Conservation (phyloP, 495 filamentous ascomycete species). For the Collariella sp. region DNA sequence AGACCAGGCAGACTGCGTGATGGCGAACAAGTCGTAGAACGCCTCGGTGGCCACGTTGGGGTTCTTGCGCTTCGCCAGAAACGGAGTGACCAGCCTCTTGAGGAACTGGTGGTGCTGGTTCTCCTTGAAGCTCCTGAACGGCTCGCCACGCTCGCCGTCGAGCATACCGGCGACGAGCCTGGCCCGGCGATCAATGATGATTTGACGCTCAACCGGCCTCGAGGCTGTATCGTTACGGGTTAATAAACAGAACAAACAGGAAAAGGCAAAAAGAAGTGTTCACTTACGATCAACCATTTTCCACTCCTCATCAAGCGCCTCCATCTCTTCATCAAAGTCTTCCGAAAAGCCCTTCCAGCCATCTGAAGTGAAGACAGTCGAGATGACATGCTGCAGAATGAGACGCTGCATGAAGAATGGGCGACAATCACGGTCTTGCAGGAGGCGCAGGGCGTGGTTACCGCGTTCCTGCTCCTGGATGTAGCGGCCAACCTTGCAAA, state of each 20-base stretch:
- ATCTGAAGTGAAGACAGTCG: slow-evolving; percentile 18
- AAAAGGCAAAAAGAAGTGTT: neutral
- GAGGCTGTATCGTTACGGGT: slow-evolving; percentile 3
- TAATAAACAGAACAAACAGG: neutral
- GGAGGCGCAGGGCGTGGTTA: slow-evolving; percentile 17
- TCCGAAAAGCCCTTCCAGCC: slow-evolving; percentile 20
- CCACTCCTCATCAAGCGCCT: slow-evolving; percentile 9
- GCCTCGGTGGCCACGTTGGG: slow-evolving; percentile 12
- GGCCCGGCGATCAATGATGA: slow-evolving; percentile 19
- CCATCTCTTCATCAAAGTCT: slow-evolving; percentile 13
- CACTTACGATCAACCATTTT: slow-evolving; percentile 7
- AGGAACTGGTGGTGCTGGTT: slow-evolving; percentile 21
- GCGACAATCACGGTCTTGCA: slow-evolving; percentile 20
- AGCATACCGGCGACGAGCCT: slow-evolving; percentile 14
- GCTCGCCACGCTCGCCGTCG: neutral
- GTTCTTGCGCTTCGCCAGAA: slow-evolving; percentile 5
- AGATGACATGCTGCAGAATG: slow-evolving; percentile 22
- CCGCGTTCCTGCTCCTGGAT: slow-evolving; percentile 10
- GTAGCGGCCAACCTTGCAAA: slow-evolving; percentile 17
- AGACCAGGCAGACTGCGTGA: slow-evolving; percentile 23
- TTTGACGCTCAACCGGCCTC: slow-evolving; percentile 21
- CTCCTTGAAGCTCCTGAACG: slow-evolving; percentile 17
- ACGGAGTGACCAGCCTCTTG: slow-evolving; percentile 14
- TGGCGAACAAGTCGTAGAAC: slow-evolving; percentile 21
- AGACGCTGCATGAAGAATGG: slow-evolving; percentile 27